A percentile compares a stretch with the other conserved stretches of the same genome.
Evolutionary conservation across 2,329 filamentous ascomycete species (phyloP).

Genomic region (Ophiocordyceps camponoti-saundersi): DNA sequence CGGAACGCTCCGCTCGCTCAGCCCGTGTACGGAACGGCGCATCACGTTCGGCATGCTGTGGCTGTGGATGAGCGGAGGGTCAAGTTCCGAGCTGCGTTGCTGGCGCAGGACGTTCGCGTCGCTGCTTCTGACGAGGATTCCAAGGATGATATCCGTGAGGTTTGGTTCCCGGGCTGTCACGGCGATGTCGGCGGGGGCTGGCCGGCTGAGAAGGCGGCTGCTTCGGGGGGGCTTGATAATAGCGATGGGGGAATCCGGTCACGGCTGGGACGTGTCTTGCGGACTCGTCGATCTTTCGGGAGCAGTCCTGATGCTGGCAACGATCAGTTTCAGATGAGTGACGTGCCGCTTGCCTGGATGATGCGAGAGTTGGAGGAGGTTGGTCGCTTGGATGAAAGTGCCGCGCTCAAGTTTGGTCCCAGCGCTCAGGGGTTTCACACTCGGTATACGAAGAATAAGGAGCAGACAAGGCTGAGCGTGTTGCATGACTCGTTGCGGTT

Average conservation of each 20-base stretch:
- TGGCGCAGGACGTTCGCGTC: constrained; percentile 20
- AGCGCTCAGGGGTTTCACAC: constrained; percentile 15
- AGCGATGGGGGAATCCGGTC: constrained; percentile 15
- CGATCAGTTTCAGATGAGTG: constrained; percentile 26
- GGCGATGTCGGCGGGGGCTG: constrained; percentile 37
- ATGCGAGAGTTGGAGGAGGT: constrained; percentile 27
- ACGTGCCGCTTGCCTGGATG: constrained; percentile 35
- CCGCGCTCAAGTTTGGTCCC: constrained; percentile 18
- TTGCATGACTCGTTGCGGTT: constrained; percentile 22
- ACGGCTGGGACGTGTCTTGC: constrained; percentile 18
- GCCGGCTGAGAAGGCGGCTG: constrained; percentile 11
- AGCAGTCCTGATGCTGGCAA: constrained; percentile 12
- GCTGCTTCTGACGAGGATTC: constrained; percentile 12
- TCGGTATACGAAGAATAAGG: constrained; percentile 12
- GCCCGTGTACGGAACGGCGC: constrained; percentile 21
- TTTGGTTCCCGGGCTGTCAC: constrained; percentile 38
- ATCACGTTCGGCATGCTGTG: constrained; percentile 32
- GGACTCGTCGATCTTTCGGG: constrained; percentile 13
- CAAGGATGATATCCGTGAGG: constrained; percentile 21
- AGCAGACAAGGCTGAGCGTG: constrained; percentile 13
- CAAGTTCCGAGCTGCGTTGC: constrained; percentile 35
- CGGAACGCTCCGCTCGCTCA: constrained; percentile 19
- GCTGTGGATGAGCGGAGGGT: constrained; percentile 34
- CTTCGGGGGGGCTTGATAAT: constrained; percentile 4
- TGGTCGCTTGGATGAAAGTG: constrained; percentile 11